Percentiles rank a stretch among this genome's conserved stretches.
These are phyloP conservation scores for Pestalotiopsis sp. DNA, from an alignment of 2,329 filamentous ascomycete genomes.

Conservation along the genomic window DNA sequence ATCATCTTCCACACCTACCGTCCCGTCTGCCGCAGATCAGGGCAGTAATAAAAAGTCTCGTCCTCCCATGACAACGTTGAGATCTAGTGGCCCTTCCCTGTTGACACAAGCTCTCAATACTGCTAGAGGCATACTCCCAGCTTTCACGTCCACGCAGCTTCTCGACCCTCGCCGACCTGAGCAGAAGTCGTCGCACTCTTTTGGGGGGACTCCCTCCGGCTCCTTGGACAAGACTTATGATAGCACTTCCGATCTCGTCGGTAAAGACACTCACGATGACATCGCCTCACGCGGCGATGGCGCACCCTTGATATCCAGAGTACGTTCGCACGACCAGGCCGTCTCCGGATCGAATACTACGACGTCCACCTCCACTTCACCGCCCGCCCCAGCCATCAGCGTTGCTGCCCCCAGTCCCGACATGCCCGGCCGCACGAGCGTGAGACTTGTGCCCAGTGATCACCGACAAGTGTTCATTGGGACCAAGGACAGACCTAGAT, in stretches of 20 bases:
- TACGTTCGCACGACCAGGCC: conserved; percentile 26
- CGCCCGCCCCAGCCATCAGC: conserved; percentile 17
- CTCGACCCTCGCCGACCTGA: conserved; percentile 28
- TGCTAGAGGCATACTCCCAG: conserved; percentile 52
- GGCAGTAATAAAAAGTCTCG: conserved; percentile 49
- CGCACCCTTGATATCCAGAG: conserved; percentile 37
- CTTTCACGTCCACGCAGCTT: conserved; percentile 20
- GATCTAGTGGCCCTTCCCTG: conserved; percentile 55
- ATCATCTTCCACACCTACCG: conserved; percentile 13
- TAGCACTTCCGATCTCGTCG: conserved; percentile 19
- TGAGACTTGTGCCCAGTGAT: conserved; percentile 35
- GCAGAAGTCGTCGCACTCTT: conserved; percentile 22
- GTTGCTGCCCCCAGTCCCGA: conserved; percentile 19
- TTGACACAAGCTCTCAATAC: conserved; percentile 61
- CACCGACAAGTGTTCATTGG: conserved; percentile 36
- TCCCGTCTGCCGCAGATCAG: conserved; percentile 33
- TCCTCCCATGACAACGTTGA: conserved; percentile 42
- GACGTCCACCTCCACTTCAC: conserved; percentile 16
- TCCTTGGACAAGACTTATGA: conserved; percentile 23
- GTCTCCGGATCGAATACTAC: conserved; percentile 24
- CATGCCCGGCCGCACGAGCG: conserved; percentile 35
- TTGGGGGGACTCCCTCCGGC: conserved; percentile 22
- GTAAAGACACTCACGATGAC: conserved; percentile 35
- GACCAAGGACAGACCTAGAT: conserved; percentile 37
- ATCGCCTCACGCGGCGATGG: conserved; percentile 35